Percentiles rank a stretch among this genome's conserved stretches.
These are phyloP conservation scores for Laetiporus sulphureus DNA, from an alignment of 1,284 basidiomycete species.

Conservation along the genomic window DNA sequence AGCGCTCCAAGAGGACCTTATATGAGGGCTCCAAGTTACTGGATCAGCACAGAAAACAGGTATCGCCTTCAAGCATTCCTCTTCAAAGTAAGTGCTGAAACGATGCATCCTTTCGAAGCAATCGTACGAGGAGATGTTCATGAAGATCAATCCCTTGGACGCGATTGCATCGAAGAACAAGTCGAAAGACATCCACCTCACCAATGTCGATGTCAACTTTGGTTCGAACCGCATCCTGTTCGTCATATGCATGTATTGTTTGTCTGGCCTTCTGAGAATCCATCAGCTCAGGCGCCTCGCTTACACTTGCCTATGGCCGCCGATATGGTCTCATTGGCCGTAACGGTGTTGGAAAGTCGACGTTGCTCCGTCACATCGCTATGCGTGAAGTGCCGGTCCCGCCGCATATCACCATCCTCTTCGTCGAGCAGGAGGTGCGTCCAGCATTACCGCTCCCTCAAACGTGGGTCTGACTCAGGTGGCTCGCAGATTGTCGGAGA, in stretches of 20 bases:
- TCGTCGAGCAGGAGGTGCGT: constrained; percentile 94
- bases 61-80: constrained; percentile 24
- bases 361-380: constrained; percentile 92
- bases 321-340: constrained; percentile 84
- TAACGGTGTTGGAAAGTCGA: constrained; percentile 96
- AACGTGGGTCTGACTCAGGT: not conserved
- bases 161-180: constrained; percentile 83
- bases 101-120: constrained; percentile 47
- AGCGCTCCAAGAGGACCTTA: constrained; percentile 80
- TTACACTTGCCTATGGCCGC: constrained; percentile 86
- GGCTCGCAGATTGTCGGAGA: constrained; percentile 75
- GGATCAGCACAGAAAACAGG: constrained; percentile 89
- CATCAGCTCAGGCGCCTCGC: constrained; percentile 68
- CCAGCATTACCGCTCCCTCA: not conserved
- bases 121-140: constrained; percentile 97
- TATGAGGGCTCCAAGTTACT: constrained; percentile 97
- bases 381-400: constrained; percentile 93
- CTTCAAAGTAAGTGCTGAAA: no score
- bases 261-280: not conserved
- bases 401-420: constrained; percentile 91
- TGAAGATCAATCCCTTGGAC: constrained; percentile 98
- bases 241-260: constrained; percentile 40
- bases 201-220: constrained; percentile 94
- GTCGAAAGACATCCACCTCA: constrained; percentile 94
- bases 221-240: constrained; percentile 91